A percentile compares a stretch with the other conserved stretches of the same genome.
phyloP scores from a whole-genome alignment of 129 eudicot genomes.

The Sambucus nigra region DNA sequence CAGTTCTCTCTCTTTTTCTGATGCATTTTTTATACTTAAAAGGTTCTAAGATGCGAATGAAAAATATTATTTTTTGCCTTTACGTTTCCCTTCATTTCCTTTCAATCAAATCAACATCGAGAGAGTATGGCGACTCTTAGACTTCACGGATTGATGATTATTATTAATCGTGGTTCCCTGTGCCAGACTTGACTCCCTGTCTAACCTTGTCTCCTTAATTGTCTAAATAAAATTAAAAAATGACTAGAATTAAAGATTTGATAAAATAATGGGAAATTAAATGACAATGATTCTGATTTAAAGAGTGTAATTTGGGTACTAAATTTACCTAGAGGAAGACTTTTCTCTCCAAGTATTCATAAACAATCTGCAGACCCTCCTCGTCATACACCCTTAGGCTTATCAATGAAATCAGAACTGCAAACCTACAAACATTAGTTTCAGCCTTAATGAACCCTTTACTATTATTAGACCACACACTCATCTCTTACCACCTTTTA shows the following conservation, averaged over 20 bases:
- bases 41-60: too few relatives aligned
- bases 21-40: too few relatives aligned
- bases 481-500: conserved; percentile 34
- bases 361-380: conserved; percentile 35
- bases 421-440: conserved; percentile 39
- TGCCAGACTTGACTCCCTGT: background rate
- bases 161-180: conserved; percentile 10
- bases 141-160: too few relatives aligned
- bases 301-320: background rate
- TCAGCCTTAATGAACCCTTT: conserved; percentile 8
- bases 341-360: conserved; percentile 38
- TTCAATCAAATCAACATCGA: too few relatives aligned
- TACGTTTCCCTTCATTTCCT: too few relatives aligned
- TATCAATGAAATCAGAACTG: conserved; percentile 42
- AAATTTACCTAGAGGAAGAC: conserved; percentile 26
- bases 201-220: conserved; percentile 7
- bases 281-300: background rate
- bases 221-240: conserved; percentile 8
- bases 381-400: conserved; percentile 26
- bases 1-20: too few relatives aligned
- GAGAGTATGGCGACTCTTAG: too few relatives aligned
- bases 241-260: too few relatives aligned
- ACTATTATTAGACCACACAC: conserved; percentile 8
- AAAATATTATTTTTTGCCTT: too few relatives aligned
- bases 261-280: too few relatives aligned